Base-by-base conservation (phyloP, 805 yeast species). In the Metschnikowia picachoensis region DNA sequence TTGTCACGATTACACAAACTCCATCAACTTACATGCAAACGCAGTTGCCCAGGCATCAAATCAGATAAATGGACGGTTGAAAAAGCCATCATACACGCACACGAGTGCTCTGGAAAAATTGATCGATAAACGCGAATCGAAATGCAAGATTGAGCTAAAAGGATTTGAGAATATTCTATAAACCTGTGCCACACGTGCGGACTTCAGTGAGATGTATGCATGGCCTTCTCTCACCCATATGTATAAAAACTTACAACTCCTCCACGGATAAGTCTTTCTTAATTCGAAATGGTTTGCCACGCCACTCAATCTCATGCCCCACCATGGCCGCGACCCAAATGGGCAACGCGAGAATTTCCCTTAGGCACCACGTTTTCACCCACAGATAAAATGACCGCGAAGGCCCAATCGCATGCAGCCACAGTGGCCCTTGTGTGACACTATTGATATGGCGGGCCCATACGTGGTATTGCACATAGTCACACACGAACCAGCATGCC, bases 271-370 rank as follows among this genome's bases (percentile, higher is more conserved):
- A 68, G 59, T 89, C 96, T 4, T 80, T 70, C 44, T 80, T 78
- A 52, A 89, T 88, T 50, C 68, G 70, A 61, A 88, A 89, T 2
- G 89, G 87, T 52, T 79, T 74, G 32, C 88, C 87, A 49, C 97
- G 71, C 90, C 90, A 83, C 63, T 88, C 87, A 34, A 83, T 82
- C 39, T 78, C 75, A 11, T 83, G 82, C 0, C 96, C 96, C 29
- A 72, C 52, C 84, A 89, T 83, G 1, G 96, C 96, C 28, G 68
- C 70, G 2, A 84, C 48, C 97, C 97, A 89, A 17, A 89, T 79
- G 0, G 96, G 96, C 16, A 89, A 66, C 1, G 96, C 96, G 43
- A 87, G 64, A 0, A 74, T 3, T 60, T 89, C 97, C 43, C 97
- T 71, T 31, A 79, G 60, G 0, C 76, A 31, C 97, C 97, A 89